Percentiles rank a stretch among this genome's conserved stretches.
These are phyloP conservation scores for Simmondsia chinensis DNA, from an alignment of 148 eudicot species.

Conservation along the genomic window DNA sequence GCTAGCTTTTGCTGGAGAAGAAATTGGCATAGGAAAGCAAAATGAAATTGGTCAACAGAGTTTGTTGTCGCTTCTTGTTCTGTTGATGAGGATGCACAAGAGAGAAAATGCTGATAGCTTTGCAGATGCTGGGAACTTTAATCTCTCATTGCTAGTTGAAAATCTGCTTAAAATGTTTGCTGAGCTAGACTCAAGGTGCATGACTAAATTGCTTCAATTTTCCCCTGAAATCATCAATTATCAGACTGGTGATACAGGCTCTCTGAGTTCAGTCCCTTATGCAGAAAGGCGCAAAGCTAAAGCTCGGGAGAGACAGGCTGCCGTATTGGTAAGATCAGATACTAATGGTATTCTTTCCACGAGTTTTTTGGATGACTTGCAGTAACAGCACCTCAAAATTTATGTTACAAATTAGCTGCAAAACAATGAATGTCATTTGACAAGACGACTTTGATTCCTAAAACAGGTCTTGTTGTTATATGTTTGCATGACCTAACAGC, in stretches of 20 bases:
- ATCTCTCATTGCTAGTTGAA: conserved; percentile 55
- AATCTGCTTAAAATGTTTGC: conserved; percentile 66
- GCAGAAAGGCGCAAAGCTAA: conserved; percentile 83
- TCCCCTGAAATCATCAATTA: conserved; percentile 68
- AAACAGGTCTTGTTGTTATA: too few relatives aligned
- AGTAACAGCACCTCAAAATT: too few relatives aligned
- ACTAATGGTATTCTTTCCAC: neutral
- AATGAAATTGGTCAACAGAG: conserved; percentile 39
- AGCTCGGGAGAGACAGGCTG: conserved; percentile 95
- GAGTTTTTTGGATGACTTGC: too few relatives aligned
- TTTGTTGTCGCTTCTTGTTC: conserved; percentile 79
- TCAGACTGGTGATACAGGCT: conserved; percentile 17
- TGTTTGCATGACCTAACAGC: too few relatives aligned
- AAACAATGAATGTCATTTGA: too few relatives aligned
- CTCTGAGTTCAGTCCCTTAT: conserved; percentile 24
- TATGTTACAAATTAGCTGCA: too few relatives aligned
- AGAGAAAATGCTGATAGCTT: conserved; percentile 34
- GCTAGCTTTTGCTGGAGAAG: conserved; percentile 66
- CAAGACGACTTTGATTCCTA: too few relatives aligned
- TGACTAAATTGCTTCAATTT: conserved; percentile 43
- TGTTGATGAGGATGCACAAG: conserved; percentile 62
- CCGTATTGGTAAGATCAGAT: conserved; percentile 56
- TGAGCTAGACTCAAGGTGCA: conserved; percentile 60
- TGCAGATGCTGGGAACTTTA: conserved; percentile 54
- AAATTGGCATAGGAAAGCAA: conserved; percentile 22